Evolutionary conservation across 192 early-diverging fungal genomes (phyloP).

Genomic region (Gigaspora rosea): DNA sequence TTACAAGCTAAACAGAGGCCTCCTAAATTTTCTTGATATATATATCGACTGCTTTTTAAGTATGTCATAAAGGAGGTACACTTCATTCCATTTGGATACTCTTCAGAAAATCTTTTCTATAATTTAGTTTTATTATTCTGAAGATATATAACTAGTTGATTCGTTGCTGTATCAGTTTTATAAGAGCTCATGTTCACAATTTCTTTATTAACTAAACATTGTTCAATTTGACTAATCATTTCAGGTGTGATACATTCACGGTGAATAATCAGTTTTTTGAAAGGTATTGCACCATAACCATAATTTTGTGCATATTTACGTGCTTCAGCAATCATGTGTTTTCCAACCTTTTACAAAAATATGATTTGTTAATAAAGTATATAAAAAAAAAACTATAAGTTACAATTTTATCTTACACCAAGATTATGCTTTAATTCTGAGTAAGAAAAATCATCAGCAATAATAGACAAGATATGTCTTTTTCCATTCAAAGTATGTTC

Average conservation of each 20-base stretch:
- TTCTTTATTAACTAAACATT: neutral
- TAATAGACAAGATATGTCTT: neutral
- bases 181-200: neutral
- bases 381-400: neutral
- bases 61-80: neutral
- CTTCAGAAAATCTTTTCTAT: neutral
- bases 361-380: neutral
- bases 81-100: neutral
- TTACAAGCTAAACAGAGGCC: neutral
- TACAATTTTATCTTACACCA: neutral
- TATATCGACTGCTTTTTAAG: neutral
- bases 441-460: neutral
- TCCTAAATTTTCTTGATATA: slow-evolving; percentile 7
- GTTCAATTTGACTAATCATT: neutral
- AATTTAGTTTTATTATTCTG: neutral
- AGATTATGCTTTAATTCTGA: neutral
- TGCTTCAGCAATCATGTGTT: neutral
- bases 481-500: neutral
- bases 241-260: neutral
- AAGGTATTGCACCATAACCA: neutral
- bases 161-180: neutral
- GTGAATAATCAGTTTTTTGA: neutral
- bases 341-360: neutral
- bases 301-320: neutral
- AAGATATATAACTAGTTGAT: neutral